These are phyloP conservation scores for Exophiala dermatitidis DNA, from an alignment of 2,329 filamentous ascomycete genomes.

Conservation along the genomic window DNA sequence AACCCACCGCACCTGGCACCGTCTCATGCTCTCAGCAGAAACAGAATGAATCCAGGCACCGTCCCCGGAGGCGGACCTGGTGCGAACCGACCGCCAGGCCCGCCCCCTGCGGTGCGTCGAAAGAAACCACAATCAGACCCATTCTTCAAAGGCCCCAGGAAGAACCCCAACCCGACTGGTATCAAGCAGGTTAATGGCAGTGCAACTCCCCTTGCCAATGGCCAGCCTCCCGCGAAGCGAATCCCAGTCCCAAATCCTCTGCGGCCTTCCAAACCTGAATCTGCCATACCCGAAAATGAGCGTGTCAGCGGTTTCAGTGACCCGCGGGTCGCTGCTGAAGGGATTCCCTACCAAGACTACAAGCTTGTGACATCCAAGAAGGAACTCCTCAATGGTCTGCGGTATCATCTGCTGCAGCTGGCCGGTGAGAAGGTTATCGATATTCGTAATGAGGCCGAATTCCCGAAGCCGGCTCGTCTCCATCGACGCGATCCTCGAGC, in stretches of 20 bases:
- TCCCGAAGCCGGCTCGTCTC: constrained; percentile 78
- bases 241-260: constrained; percentile 4
- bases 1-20: background rate
- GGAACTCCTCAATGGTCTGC: constrained; percentile 67
- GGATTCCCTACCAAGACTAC: constrained; percentile 44
- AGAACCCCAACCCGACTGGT: constrained; percentile 1
- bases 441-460: constrained; percentile 69
- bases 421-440: constrained; percentile 57
- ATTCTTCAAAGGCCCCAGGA: constrained; percentile 20
- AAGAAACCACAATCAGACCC: constrained; percentile 23
- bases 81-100: constrained; percentile 12
- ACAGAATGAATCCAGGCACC: constrained; percentile 20
- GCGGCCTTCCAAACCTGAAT: constrained; percentile 8
- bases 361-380: constrained; percentile 79
- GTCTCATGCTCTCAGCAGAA: constrained; percentile 5
- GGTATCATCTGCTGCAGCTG: constrained; percentile 83
- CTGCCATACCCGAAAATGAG: constrained; percentile 13
- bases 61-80: constrained; percentile 12
- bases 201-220: constrained; percentile 17
- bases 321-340: constrained; percentile 19
- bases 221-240: constrained; percentile 7
- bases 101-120: constrained; percentile 14
- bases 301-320: constrained; percentile 27
- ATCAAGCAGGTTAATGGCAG: constrained; percentile 18
- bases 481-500: constrained; percentile 81